phyloP scores from a whole-genome alignment of 1,284 basidiomycete genomes.

The Ganoderma sinense region DNA sequence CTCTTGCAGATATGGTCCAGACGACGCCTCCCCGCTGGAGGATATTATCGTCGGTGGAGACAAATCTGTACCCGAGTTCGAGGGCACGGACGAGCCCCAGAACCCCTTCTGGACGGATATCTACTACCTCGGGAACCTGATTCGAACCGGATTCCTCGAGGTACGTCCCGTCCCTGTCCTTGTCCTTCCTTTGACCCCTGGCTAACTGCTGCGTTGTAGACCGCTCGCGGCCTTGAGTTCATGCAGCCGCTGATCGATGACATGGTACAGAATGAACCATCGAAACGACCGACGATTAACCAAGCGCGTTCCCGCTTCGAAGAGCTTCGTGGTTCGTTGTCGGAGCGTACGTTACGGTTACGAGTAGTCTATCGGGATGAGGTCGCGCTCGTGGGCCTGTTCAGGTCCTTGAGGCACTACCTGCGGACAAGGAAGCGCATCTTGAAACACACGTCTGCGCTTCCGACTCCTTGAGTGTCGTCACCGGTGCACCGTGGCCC shows the following conservation, averaged over 20 bases:
- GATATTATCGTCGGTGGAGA: slow-evolving; percentile 28
- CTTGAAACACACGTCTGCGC: slow-evolving; percentile 1
- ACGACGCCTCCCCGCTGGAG: slow-evolving; percentile 26
- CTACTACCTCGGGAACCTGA: slow-evolving; percentile 40
- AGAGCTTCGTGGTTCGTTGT: slow-evolving; percentile 1
- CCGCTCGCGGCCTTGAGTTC: slow-evolving; percentile 39
- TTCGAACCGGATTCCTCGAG: slow-evolving; percentile 39
- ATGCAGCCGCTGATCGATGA: slow-evolving; percentile 38
- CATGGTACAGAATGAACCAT: slow-evolving; percentile 41
- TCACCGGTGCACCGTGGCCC: too few relatives aligned
- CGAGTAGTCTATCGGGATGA: slow-evolving; percentile 14
- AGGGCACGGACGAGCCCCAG: slow-evolving; percentile 15
- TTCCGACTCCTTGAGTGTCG: slow-evolving; percentile 5
- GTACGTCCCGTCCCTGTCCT: slow-evolving; percentile 13
- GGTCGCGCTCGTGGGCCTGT: neutral
- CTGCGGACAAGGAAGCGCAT: slow-evolving; percentile 9
- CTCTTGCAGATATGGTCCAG: slow-evolving; percentile 35
- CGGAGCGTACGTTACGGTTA: slow-evolving; percentile 16
- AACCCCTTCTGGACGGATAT: slow-evolving; percentile 41
- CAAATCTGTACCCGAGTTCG: slow-evolving; percentile 31
- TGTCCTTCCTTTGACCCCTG: neutral
- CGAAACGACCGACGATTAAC: slow-evolving; percentile 36
- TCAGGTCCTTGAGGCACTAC: slow-evolving; percentile 8
- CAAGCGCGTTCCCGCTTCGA: slow-evolving; percentile 13
- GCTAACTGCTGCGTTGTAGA: too few relatives aligned